A percentile compares a stretch with the other conserved stretches of the same genome.
These are phyloP conservation scores for Phlyctochytrium arcticum DNA, from an alignment of 192 early-diverging fungal genomes.

Conservation along the genomic window DNA sequence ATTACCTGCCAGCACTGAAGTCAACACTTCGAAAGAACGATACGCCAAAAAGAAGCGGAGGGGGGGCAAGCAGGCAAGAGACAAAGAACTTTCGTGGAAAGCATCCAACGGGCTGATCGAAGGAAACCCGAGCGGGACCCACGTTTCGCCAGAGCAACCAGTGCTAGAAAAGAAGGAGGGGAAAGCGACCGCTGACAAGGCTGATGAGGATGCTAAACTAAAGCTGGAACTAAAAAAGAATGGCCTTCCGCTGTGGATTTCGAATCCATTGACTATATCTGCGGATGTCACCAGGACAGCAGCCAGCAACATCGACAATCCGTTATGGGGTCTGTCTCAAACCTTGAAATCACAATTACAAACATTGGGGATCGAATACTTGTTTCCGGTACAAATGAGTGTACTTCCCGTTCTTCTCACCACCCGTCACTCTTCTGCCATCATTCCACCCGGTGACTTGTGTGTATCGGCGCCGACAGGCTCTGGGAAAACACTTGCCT, in stretches of 20 bases:
- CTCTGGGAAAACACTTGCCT: constrained; percentile 94
- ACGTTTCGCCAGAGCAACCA: neutral
- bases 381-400: constrained; percentile 88
- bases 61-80: constrained; percentile 22
- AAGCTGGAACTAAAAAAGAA: constrained; percentile 20
- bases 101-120: constrained; percentile 1
- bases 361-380: constrained; percentile 59
- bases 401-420: constrained; percentile 76
- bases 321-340: constrained; percentile 57
- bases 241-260: constrained; percentile 89
- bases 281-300: constrained; percentile 46
- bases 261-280: constrained; percentile 70
- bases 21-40: no score
- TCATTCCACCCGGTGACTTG: constrained; percentile 77
- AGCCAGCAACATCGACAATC: constrained; percentile 39
- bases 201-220: neutral
- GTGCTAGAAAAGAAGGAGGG: neutral
- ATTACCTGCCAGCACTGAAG: no score
- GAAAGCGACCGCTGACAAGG: neutral
- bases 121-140: neutral
- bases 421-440: constrained; percentile 56
- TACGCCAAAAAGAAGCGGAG: constrained; percentile 23
- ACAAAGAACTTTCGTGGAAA: constrained; percentile 24
- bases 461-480: constrained; percentile 96
- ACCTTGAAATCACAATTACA: constrained; percentile 41